A percentile compares a stretch with the other conserved stretches of the same genome.
Evolutionary conservation across 1,284 basidiomycete species (phyloP).

Genomic region (Flammula alnicola): DNA sequence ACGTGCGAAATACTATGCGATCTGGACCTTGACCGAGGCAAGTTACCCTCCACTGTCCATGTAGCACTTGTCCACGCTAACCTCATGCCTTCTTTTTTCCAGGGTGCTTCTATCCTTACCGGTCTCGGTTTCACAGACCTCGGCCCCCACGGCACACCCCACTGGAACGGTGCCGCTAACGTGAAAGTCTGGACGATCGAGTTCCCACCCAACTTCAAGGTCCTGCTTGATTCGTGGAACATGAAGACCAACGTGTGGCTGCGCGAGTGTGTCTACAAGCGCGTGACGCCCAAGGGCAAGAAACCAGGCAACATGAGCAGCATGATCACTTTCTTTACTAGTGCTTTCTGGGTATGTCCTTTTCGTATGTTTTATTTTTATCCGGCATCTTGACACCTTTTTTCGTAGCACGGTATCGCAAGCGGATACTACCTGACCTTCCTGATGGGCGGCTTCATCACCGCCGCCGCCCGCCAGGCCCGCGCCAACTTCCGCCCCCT

Average conservation of each 20-base stretch:
- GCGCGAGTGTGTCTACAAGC: constrained; percentile 96
- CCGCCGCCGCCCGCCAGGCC: constrained; percentile 78
- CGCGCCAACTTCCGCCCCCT: constrained; percentile 81
- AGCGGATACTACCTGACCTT: constrained; percentile 89
- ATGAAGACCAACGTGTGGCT: constrained; percentile 97
- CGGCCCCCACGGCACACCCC: constrained; percentile 61
- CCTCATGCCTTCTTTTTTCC: background rate
- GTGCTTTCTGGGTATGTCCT: constrained; percentile 88
- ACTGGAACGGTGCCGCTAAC: constrained; percentile 92
- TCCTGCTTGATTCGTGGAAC: constrained; percentile 90
- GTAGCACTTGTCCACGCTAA: background rate
- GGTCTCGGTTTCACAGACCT: constrained; percentile 96
- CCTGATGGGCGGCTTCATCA: constrained; percentile 78
- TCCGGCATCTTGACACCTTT: constrained; percentile 9
- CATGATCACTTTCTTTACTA: constrained; percentile 92
- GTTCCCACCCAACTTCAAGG: constrained; percentile 90
- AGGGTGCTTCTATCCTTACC: constrained; percentile 93
- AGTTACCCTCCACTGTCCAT: too few relatives aligned
- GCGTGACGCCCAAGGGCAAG: constrained; percentile 87
- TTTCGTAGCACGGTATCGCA: constrained; percentile 80
- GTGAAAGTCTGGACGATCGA: constrained; percentile 85
- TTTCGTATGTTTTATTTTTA: background rate
- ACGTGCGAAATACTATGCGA: constrained; percentile 88
- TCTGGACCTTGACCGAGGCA: constrained; percentile 90
- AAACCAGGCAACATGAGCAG: constrained; percentile 89